Evolutionary conservation across 805 yeast species (phyloP), one percentile per base, ranked within the genome.

Genomic region (Saccharomycopsis selenospora): DNA sequence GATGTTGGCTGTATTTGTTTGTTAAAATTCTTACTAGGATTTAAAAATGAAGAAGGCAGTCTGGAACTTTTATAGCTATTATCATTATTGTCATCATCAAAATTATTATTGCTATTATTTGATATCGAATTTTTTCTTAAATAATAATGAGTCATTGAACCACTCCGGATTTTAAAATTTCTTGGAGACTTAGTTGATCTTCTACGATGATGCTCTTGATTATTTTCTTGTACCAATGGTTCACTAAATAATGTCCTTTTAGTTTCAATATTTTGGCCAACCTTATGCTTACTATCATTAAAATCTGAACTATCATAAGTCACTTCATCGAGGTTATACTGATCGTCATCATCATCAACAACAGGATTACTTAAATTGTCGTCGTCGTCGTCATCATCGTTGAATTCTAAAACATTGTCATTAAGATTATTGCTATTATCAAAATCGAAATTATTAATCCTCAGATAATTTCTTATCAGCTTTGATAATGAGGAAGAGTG

Each of bases 161-260:
- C 17, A 20, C 38, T 33, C 10, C 38, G 29, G 29, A 8, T 33
- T 33, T 14, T 33, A 20, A 5, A 33, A 20, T 20, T 14, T 14
- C 38, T 4, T 6, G 38, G 38, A 17, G 38, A 33, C 38, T 33
- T 20, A 6, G 17, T n/a, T n/a, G n/a, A n/a, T n/a, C n/a, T n/a
- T n/a, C n/a, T n/a, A n/a, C n/a, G n/a, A n/a, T n/a, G n/a, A 33
- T 7, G 18, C 38, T 7, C 10, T 14, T 33, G 10, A 17, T 33
- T 6, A 6, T 33, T 27, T 7, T 27, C 18, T 33, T 43, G 51
- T 8, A 49, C 54, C 23, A 51, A 43, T 36, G 49, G 51, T 17
- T 41, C 50, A 45, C 53, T 49, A 22, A 52, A 25, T 13, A 48
- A 33, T 6, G 55, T 49, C 33, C 25, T 33, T n/a, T 10, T 28